Evolutionary conservation across 805 yeast species (phyloP).

Genomic region (Hanseniaspora meyeri): DNA sequence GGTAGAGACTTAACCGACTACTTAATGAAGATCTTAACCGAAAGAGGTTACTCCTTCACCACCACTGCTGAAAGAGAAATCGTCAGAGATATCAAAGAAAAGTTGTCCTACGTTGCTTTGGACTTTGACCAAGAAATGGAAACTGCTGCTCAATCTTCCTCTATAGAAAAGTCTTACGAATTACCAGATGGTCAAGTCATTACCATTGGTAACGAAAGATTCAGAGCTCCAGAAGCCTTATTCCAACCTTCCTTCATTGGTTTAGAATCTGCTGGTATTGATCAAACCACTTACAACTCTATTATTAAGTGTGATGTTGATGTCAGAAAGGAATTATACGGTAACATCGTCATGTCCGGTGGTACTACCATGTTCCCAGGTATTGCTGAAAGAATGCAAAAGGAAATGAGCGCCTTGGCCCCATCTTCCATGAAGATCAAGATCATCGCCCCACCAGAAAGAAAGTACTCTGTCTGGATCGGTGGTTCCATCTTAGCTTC

Average conservation of each 20-base stretch:
- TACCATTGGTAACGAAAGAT: slow-evolving; percentile 99
- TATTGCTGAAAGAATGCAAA: slow-evolving; percentile 99
- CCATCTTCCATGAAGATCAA: slow-evolving; percentile 99
- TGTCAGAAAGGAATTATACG: slow-evolving; percentile 96
- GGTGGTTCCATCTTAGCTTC: slow-evolving; percentile 99
- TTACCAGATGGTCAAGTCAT: slow-evolving; percentile 99
- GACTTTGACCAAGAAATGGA: slow-evolving; percentile 99
- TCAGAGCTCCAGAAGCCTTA: slow-evolving; percentile 99
- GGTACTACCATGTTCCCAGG: slow-evolving; percentile 99
- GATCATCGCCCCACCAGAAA: slow-evolving; percentile 98
- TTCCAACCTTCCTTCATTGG: slow-evolving; percentile 92
- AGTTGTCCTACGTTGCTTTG: slow-evolving; percentile 96
- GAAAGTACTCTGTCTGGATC: slow-evolving; percentile 99
- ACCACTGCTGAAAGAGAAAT: slow-evolving; percentile 99
- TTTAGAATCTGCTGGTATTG: slow-evolving; percentile 96
- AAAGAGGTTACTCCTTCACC: slow-evolving; percentile 98
- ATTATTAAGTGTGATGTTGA: slow-evolving; percentile 98
- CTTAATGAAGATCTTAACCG: slow-evolving; percentile 95
- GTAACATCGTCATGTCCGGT: slow-evolving; percentile 99
- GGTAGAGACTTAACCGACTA: slow-evolving; percentile 99
- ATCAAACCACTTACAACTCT: slow-evolving; percentile 64
- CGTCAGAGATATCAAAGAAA: slow-evolving; percentile 81
- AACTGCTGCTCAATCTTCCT: slow-evolving; percentile 95
- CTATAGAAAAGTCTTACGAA: slow-evolving; percentile 97
- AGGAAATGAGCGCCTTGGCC: slow-evolving; percentile 98